Evolutionary conservation across 176 grass and related monocot genomes (phyloP).

Genomic region (Chrysopogon serrulatus): DNA sequence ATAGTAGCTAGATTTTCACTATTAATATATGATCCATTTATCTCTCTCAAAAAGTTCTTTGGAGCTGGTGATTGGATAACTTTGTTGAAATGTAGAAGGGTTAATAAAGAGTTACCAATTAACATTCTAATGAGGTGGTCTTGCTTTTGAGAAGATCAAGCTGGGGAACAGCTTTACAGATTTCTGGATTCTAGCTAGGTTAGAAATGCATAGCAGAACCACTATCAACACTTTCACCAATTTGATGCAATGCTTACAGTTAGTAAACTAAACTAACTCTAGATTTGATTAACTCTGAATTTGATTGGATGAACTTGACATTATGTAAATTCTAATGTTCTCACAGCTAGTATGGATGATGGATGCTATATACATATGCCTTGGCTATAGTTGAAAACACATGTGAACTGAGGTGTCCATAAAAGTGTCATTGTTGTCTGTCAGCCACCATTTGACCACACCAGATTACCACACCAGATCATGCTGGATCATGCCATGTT

Average conservation of each 20-base stretch:
- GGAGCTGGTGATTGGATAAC: conserved; percentile 1
- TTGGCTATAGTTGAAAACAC: neutral
- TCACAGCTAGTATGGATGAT: neutral
- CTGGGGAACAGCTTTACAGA: conserved; percentile 10
- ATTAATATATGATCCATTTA: too few relatives aligned
- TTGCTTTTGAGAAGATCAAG: conserved; percentile 38
- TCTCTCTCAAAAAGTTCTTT: too few relatives aligned
- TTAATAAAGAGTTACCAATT: neutral
- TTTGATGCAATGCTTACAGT: neutral
- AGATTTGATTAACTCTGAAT: neutral
- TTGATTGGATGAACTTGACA: too few relatives aligned
- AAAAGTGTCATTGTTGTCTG: too few relatives aligned
- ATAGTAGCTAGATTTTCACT: too few relatives aligned
- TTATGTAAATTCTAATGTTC: neutral
- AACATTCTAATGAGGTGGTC: neutral
- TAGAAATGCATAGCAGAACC: neutral
- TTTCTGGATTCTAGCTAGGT: conserved; percentile 10
- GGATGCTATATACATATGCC: neutral
- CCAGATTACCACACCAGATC: too few relatives aligned
- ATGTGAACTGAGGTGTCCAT: neutral
- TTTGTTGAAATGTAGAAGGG: neutral
- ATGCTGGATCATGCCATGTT: too few relatives aligned
- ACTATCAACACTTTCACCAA: neutral
- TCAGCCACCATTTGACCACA: too few relatives aligned
- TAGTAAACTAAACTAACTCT: neutral